Evolutionary conservation across 306 rosid species (phyloP).

Genomic region (Corylus avellana): DNA sequence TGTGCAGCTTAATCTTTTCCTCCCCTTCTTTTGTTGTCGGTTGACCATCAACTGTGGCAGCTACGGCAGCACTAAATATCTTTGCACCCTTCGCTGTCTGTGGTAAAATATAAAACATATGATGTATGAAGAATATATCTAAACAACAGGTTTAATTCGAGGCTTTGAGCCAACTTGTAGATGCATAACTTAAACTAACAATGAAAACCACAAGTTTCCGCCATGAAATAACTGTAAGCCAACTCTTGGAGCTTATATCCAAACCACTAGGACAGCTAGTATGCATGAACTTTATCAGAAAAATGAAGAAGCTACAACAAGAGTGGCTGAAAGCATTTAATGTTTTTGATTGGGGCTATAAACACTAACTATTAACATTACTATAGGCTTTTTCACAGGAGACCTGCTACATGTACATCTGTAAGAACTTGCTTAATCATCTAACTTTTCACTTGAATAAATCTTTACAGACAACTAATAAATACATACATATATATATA

Average conservation of each 20-base stretch:
- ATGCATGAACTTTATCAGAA: constrained; percentile 4
- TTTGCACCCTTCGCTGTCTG: constrained; percentile 97
- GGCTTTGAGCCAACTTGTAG: constrained; percentile 1
- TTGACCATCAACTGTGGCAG: constrained; percentile 80
- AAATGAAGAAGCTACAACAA: neutral
- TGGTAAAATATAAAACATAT: constrained; percentile 22
- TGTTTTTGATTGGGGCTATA: neutral
- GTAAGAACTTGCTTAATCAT: neutral
- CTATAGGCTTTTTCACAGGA: neutral
- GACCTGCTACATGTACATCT: too few relatives aligned
- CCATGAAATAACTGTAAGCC: neutral
- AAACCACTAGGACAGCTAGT: neutral
- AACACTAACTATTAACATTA: neutral
- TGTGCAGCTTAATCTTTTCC: constrained; percentile 90
- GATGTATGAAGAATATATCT: constrained; percentile 10
- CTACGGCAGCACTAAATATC: constrained; percentile 85
- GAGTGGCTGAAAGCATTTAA: neutral
- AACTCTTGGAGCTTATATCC: neutral
- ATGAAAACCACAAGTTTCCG: neutral
- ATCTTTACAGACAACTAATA: neutral
- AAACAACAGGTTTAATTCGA: neutral
- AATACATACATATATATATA: too few relatives aligned
- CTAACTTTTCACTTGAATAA: neutral
- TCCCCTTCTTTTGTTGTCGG: constrained; percentile 71
- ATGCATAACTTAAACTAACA: neutral